Base-by-base conservation (phyloP, 1,139 yeast species). In the Protomyces macrosporus region DNA sequence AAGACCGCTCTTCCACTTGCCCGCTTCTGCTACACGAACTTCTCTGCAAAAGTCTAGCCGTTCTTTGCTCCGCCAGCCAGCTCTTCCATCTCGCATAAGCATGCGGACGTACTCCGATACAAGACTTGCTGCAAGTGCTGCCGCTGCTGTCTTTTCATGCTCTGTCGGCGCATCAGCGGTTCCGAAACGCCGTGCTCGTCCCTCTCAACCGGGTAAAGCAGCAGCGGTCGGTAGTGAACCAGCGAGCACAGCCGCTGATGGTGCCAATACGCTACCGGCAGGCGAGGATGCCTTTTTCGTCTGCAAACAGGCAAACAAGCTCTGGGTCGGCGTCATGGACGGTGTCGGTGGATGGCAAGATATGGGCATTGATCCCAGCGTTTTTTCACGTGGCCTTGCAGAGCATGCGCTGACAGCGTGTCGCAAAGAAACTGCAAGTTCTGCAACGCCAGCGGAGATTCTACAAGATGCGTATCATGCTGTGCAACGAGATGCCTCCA, bases 271-370 rank as follows among this genome's bases (percentile, higher is more conserved):
- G 30, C n/a, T 42, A 14, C 30, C 30, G 12, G 37, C 55, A 32
- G 62, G 62, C 10, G 62, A 58, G 30, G 62, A 58, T 23, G 62
- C 62, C 12, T 58, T 51, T 42, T 58, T 58, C 34, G 33, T 58
- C 32, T 33, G 39, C n/a, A 37, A 33, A 6, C n/a, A 6, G 34
- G 37, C 42, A 3, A 36, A 45, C 1, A 72, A 87, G 1, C 84
- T 91, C 0, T 80, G 89, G 6, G 52, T 55, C 6, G 98, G 97
- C 7, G 97, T 93, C 1, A 93, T 97, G 2, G 98, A 93, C 75
- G 98, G 98, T 23, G 98, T 93, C 4, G 98, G 98, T 16, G 98
- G 98, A 1, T 93, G 98, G 97, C 83, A 90, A 1, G 93, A 88
- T 69, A 86, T 89, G 51, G 97, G 97, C 0, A 88, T 85, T 70